Percentiles rank a stretch among this genome's conserved stretches.
These are phyloP conservation scores for Macrotyloma uniflorum DNA, from an alignment of 306 rosid genomes.

Conservation along the genomic window DNA sequence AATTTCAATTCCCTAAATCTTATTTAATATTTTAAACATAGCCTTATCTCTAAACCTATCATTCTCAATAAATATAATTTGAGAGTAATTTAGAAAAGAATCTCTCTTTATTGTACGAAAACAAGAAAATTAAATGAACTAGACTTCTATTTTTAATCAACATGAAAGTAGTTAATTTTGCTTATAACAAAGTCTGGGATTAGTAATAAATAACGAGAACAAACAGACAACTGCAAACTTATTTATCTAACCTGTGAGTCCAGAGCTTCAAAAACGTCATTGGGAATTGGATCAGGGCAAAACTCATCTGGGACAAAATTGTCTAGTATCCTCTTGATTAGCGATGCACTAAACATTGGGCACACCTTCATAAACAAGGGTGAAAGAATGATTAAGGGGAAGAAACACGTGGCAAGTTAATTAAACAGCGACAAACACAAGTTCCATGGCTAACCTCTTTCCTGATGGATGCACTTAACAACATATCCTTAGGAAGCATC, in stretches of 20 bases:
- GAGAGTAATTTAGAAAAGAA: too few relatives aligned
- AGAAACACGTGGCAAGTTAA: background rate
- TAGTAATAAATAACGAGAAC: background rate
- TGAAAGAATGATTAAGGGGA: constrained; percentile 25
- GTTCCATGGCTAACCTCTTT: constrained; percentile 70
- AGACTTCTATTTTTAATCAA: too few relatives aligned
- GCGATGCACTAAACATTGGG: constrained; percentile 73
- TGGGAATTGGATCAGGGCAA: constrained; percentile 91
- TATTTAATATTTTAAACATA: too few relatives aligned
- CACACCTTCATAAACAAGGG: constrained; percentile 72
- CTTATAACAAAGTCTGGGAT: too few relatives aligned
- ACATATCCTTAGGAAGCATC: constrained; percentile 99
- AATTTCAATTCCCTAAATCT: too few relatives aligned
- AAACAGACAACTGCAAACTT: constrained; percentile 3
- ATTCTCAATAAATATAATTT: too few relatives aligned
- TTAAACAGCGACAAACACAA: constrained; percentile 25
- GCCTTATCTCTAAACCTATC: too few relatives aligned
- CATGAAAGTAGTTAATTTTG: too few relatives aligned
- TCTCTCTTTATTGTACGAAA: too few relatives aligned
- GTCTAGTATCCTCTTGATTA: constrained; percentile 78
- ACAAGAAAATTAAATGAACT: too few relatives aligned
- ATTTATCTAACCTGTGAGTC: constrained; percentile 68
- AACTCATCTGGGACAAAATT: constrained; percentile 86
- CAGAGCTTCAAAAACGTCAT: constrained; percentile 68
- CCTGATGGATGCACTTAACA: constrained; percentile 70